Percentiles rank a stretch among this genome's conserved stretches.
phyloP scores from a whole-genome alignment of 352 stramenopile species.

The Pythium sp. region DNA sequence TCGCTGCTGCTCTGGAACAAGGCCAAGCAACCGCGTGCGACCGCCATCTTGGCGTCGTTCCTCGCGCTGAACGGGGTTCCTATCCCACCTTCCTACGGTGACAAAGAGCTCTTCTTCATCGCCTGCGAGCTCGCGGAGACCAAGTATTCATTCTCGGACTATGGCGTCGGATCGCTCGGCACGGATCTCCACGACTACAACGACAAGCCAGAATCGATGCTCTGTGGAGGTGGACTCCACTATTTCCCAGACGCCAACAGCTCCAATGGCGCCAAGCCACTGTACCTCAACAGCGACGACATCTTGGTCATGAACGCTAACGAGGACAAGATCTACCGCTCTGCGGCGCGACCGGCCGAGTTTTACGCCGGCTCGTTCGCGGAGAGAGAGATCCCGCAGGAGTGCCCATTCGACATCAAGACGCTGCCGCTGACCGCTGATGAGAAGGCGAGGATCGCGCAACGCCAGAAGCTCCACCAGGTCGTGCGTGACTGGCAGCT shows the following conservation, averaged over 20 bases:
- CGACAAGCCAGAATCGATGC: conserved; percentile 25
- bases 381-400: conserved; percentile 36
- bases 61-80: conserved; percentile 36
- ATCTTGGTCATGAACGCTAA: conserved; percentile 46
- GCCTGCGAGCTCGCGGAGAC: conserved; percentile 68
- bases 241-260: conserved; percentile 40
- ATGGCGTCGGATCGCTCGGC: conserved; percentile 51
- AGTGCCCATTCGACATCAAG: conserved; percentile 59
- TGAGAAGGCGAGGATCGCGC: conserved; percentile 38
- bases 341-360: conserved; percentile 39
- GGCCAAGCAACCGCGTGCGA: conserved; percentile 56
- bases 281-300: conserved; percentile 75
- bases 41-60: conserved; percentile 60
- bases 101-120: conserved; percentile 82
- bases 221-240: conserved; percentile 60
- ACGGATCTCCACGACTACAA: conserved; percentile 32
- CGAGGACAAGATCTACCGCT: conserved; percentile 47
- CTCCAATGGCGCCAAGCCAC: conserved; percentile 13
- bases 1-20: conserved; percentile 80
- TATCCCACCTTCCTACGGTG: conserved; percentile 50
- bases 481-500: conserved; percentile 29
- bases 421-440: conserved; percentile 31
- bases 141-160: conserved; percentile 66
- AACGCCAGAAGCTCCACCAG: conserved; percentile 46
- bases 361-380: conserved; percentile 48